Conservation (phyloP, 163 green algal species). For the Chlorella variabilis region DNA sequence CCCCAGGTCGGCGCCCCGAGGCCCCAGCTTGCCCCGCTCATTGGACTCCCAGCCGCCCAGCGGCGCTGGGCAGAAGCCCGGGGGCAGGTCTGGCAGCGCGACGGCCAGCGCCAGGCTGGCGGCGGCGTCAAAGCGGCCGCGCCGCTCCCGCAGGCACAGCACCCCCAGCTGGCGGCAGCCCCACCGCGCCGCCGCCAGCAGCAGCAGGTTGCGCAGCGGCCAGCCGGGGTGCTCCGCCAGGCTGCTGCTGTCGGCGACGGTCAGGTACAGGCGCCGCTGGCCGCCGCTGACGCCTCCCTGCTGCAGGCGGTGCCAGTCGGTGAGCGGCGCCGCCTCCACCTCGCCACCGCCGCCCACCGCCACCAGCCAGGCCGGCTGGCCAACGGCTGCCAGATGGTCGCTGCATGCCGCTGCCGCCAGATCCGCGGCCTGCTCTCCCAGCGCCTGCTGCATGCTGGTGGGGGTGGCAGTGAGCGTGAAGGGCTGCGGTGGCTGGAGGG, state of each 20-base stretch:
- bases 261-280: background rate
- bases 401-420: background rate
- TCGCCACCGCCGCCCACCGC: background rate
- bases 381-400: background rate
- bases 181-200: constrained; percentile 74
- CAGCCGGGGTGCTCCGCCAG: constrained; percentile 67
- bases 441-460: background rate
- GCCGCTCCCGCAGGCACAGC: constrained; percentile 68
- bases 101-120: constrained; percentile 53
- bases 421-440: background rate
- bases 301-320: constrained; percentile 2
- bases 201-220: constrained; percentile 88
- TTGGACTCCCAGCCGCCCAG: constrained; percentile 86
- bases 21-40: constrained; percentile 57
- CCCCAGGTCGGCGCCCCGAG: constrained; percentile 61
- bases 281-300: background rate
- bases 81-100: constrained; percentile 37
- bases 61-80: background rate
- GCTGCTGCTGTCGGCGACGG: constrained; percentile 17
- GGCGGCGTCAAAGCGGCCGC: constrained; percentile 45
- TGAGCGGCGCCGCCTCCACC: background rate
- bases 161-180: constrained; percentile 50
- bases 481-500: constrained; percentile 74
- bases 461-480: constrained; percentile 45
- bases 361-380: constrained; percentile 18